Percentiles rank a stretch among this genome's conserved stretches.
These are phyloP conservation scores for Penicillium sp. DNA, from an alignment of 2,329 filamentous ascomycete genomes.

Conservation along the genomic window DNA sequence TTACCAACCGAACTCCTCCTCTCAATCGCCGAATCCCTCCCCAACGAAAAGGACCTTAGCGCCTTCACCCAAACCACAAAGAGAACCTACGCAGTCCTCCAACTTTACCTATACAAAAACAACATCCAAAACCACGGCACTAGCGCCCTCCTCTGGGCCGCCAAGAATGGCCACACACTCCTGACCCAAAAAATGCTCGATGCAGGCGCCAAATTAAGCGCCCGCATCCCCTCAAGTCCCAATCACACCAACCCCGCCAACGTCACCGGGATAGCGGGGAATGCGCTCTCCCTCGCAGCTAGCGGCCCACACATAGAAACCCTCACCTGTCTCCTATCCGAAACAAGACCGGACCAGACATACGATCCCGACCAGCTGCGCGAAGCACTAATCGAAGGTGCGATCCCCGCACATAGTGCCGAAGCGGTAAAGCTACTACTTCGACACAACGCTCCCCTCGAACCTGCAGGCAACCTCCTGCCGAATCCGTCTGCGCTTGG, in stretches of 20 bases:
- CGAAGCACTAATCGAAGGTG: no score
- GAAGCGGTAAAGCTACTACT: no score
- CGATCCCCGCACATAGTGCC: no score
- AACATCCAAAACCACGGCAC: not conserved
- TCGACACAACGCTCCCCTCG: no score
- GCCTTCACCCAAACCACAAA: not conserved
- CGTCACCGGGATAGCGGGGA: not conserved
- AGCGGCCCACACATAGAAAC: not conserved
- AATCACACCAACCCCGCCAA: not conserved
- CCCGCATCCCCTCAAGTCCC: not conserved
- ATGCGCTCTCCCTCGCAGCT: not conserved
- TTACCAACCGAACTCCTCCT: not conserved
- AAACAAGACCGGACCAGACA: not conserved
- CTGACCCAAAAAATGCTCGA: not conserved
- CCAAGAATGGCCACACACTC: not conserved
- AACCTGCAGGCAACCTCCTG: no score
- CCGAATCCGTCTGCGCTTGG: no score
- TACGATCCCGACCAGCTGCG: not conserved
- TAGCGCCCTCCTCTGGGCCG: not conserved
- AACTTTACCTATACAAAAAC: not conserved
- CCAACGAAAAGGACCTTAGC: not conserved
- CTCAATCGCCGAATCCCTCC: not conserved
- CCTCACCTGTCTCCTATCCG: not conserved
- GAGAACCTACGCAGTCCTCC: not conserved
- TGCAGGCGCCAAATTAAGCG: not conserved